phyloP scores from a whole-genome alignment of 2,329 filamentous ascomycete species.

The Stagonosporopsis rhizophila region DNA sequence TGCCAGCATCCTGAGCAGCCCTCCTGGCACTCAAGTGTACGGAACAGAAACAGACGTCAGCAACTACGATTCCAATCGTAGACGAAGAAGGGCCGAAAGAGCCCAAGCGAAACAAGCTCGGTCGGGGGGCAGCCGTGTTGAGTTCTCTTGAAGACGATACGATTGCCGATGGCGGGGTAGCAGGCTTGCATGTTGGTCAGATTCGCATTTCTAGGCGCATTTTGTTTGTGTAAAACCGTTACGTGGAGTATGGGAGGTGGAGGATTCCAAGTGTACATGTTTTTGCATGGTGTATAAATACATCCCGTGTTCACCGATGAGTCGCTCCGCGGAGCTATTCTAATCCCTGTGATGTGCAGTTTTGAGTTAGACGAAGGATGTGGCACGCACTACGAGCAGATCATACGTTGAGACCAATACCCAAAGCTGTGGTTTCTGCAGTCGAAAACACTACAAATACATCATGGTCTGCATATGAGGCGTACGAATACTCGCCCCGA shows the following conservation, averaged over 20 bases:
- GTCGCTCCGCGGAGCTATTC: conserved; percentile 22
- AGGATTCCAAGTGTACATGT: conserved; percentile 2
- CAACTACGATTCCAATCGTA: conserved; percentile 50
- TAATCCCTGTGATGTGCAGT: conserved; percentile 21
- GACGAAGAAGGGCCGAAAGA: conserved; percentile 49
- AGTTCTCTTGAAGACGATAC: conserved; percentile 45
- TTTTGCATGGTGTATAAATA: conserved; percentile 14
- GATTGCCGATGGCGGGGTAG: not conserved
- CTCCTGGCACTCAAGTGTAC: conserved; percentile 43
- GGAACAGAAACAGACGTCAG: conserved; percentile 50
- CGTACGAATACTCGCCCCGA: not conserved
- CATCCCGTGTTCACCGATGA: conserved; percentile 14
- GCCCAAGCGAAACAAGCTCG: conserved; percentile 48
- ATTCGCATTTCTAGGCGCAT: conserved; percentile 23
- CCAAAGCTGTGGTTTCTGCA: conserved; percentile 10
- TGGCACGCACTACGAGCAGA: conserved; percentile 18
- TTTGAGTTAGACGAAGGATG: conserved; percentile 23
- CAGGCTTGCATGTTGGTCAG: not conserved
- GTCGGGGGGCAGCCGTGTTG: conserved; percentile 48
- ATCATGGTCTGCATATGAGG: conserved; percentile 1
- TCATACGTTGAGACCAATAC: conserved; percentile 2
- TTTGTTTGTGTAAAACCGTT: not conserved
- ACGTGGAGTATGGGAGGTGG: not conserved
- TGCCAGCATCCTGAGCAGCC: conserved; percentile 46
- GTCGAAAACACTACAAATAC: conserved; percentile 20